Conservation (phyloP, 2,329 filamentous ascomycete genomes). For the Sporothrix humicola region DNA sequence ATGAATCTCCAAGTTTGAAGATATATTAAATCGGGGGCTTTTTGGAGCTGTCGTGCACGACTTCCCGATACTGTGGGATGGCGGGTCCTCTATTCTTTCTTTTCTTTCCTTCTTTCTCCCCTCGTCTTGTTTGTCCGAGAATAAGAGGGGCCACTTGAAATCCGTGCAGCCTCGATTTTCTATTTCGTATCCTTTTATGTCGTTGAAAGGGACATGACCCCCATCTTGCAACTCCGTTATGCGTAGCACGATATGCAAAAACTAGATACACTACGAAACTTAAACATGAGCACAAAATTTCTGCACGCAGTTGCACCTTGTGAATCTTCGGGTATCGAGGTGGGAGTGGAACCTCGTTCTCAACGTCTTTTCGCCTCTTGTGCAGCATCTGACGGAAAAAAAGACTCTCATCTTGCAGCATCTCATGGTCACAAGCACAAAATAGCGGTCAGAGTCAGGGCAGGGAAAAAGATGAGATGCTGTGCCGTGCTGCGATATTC, state of each 20-base stretch:
- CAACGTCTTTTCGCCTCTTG: neutral
- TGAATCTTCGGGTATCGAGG: neutral
- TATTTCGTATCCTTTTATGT: neutral
- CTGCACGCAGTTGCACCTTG: neutral
- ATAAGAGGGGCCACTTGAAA: neutral
- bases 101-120: neutral
- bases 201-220: neutral
- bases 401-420: neutral
- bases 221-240: neutral
- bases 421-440: neutral
- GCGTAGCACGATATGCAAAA: conserved; percentile 17
- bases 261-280: neutral
- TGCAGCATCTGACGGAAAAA: conserved; percentile 17
- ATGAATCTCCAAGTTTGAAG: neutral
- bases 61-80: conserved; percentile 9
- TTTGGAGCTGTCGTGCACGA: conserved; percentile 18
- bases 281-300: neutral
- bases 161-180: conserved; percentile 25
- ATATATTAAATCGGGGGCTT: conserved; percentile 11
- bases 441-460: conserved; percentile 5
- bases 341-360: conserved; percentile 2
- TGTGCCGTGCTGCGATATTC: conserved; percentile 3
- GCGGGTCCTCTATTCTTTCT: conserved; percentile 9
- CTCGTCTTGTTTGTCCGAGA: conserved; percentile 10
- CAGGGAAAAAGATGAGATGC: neutral